phyloP scores from a whole-genome alignment of 2,329 filamentous ascomycete species.

The Basipetospora chlamydospora region DNA sequence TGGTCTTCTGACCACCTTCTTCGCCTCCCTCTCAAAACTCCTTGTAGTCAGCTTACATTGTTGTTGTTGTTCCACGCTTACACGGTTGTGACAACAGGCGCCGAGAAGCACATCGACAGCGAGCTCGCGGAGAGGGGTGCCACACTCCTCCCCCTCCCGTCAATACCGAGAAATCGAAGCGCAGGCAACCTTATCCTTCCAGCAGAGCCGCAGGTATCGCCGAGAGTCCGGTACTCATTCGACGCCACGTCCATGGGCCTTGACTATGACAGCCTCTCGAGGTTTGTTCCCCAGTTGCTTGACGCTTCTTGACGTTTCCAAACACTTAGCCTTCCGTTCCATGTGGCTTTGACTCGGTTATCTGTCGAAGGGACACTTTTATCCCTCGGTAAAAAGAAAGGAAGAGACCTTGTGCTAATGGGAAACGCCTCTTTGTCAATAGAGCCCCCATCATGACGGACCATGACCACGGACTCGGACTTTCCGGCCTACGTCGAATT shows the following conservation, averaged over 20 bases:
- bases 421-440: conserved; percentile 10
- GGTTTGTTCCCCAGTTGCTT: conserved; percentile 33
- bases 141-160: conserved; percentile 28
- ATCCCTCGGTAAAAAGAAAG: too few species aligned
- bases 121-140: conserved; percentile 24
- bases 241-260: conserved; percentile 34
- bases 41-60: conserved; percentile 5
- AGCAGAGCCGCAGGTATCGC: conserved; percentile 38
- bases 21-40: not conserved
- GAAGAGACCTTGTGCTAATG: too few species aligned
- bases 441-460: conserved; percentile 74
- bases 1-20: not conserved
- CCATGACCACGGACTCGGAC: conserved; percentile 74
- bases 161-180: conserved; percentile 50
- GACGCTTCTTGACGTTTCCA: too few species aligned
- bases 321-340: too few species aligned
- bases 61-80: conserved; percentile 1
- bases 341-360: too few species aligned
- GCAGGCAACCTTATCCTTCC: conserved; percentile 44
- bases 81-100: conserved; percentile 5
- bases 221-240: conserved; percentile 59
- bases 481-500: conserved; percentile 82
- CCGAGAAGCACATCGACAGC: conserved; percentile 4
- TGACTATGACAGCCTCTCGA: conserved; percentile 59
- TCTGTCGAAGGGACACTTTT: too few species aligned